These are phyloP conservation scores for Cercospora sesami DNA, from an alignment of 2,329 filamentous ascomycete genomes.

Conservation along the genomic window DNA sequence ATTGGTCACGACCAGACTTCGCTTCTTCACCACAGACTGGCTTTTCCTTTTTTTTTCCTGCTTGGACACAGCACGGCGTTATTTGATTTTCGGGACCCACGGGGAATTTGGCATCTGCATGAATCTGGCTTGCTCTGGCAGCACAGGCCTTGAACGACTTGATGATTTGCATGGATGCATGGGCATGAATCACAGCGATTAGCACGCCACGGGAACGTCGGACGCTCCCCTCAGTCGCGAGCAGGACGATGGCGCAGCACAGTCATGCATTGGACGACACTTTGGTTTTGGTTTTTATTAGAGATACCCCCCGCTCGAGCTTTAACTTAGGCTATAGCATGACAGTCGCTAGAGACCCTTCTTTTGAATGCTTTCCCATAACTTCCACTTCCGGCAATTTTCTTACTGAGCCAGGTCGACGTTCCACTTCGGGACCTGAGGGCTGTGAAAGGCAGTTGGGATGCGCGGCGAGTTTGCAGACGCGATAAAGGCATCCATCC, in stretches of 20 bases:
- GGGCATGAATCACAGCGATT: slow-evolving; percentile 13
- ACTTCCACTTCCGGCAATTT: background rate
- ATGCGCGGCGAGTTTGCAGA: background rate
- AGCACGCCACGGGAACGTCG: slow-evolving; percentile 6
- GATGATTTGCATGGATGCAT: slow-evolving; percentile 16
- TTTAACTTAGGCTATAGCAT: slow-evolving; percentile 4
- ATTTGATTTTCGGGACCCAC: background rate
- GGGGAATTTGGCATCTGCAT: slow-evolving; percentile 4
- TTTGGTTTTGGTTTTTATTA: slow-evolving; percentile 11
- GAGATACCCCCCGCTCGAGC: slow-evolving; percentile 19
- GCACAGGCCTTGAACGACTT: slow-evolving; percentile 15
- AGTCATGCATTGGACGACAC: slow-evolving; percentile 15
- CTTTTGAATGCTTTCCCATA: background rate
- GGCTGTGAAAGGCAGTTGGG: background rate
- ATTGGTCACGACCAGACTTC: background rate
- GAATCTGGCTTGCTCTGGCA: slow-evolving; percentile 19
- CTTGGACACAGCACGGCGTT: slow-evolving; percentile 18
- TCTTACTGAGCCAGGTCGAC: background rate
- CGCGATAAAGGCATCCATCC: background rate
- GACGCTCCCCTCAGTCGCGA: slow-evolving; percentile 8
- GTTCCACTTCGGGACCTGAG: background rate
- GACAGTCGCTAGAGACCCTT: background rate
- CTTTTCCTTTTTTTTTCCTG: background rate
- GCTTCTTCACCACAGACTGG: background rate
- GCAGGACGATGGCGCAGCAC: background rate